Evolutionary conservation across 2,329 filamentous ascomycete genomes (phyloP).

Genomic region (Trichoderma polysporum): DNA sequence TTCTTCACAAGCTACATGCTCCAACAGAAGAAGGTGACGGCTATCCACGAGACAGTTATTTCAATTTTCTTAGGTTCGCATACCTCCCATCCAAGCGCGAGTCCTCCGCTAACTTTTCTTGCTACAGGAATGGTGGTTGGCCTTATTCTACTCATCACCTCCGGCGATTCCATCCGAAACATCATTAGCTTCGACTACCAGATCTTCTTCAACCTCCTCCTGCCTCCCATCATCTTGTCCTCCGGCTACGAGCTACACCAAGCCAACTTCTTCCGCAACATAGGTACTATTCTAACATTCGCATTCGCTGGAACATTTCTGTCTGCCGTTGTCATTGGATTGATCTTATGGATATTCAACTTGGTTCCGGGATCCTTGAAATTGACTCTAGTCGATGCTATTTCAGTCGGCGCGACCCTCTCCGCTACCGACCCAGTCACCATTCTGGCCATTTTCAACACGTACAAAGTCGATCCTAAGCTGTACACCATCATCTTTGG

Average conservation of each 20-base stretch:
- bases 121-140: constrained; percentile 87
- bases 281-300: constrained; percentile 95
- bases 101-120: background rate
- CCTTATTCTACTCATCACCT: constrained; percentile 77
- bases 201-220: constrained; percentile 98
- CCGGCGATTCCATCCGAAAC: constrained; percentile 80
- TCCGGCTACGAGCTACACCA: constrained; percentile 98
- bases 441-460: constrained; percentile 97
- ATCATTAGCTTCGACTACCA: constrained; percentile 97
- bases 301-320: constrained; percentile 97
- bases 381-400: constrained; percentile 91
- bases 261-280: constrained; percentile 98
- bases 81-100: background rate
- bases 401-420: constrained; percentile 92
- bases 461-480: constrained; percentile 98
- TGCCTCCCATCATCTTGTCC: constrained; percentile 96
- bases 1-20: constrained; percentile 97
- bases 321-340: constrained; percentile 88
- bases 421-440: constrained; percentile 97
- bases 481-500: constrained; percentile 98
- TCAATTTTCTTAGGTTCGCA: constrained; percentile 87
- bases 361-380: constrained; percentile 78
- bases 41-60: constrained; percentile 95
- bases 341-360: constrained; percentile 87
- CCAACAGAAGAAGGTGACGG: constrained; percentile 94